A percentile compares a stretch with the other conserved stretches of the same genome.
phyloP scores from a whole-genome alignment of 768 basidiomycete genomes.

The Daedaleopsis nitida region DNA sequence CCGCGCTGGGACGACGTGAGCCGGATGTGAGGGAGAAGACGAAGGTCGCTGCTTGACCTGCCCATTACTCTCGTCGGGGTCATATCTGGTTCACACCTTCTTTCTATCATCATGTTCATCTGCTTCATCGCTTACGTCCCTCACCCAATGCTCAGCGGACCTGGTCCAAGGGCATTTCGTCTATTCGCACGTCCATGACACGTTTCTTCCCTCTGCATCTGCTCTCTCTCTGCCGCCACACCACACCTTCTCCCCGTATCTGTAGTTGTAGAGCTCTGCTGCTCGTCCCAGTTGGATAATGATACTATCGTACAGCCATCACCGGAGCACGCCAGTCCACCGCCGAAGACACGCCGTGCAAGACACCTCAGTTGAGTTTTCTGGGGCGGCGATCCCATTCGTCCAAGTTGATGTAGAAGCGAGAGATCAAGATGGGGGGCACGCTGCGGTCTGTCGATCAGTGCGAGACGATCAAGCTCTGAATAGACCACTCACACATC shows the following conservation, averaged over 20 bases:
- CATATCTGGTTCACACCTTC: no score
- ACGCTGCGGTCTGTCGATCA: not conserved
- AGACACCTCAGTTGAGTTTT: not conserved
- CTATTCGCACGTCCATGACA: not conserved
- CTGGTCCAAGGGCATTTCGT: no score
- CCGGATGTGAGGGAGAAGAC: slow-evolving; percentile 10
- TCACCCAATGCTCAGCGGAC: no score
- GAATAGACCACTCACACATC: not conserved
- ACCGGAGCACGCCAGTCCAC: no score
- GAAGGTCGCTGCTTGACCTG: slow-evolving; percentile 5
- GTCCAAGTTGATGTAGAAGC: not conserved
- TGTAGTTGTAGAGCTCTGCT: not conserved
- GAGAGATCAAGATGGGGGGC: not conserved
- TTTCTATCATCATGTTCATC: no score
- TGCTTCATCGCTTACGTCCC: no score
- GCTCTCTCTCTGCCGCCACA: not conserved
- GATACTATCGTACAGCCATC: no score
- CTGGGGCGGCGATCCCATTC: not conserved
- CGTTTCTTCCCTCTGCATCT: not conserved
- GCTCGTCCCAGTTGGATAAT: no score
- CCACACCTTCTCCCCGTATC: not conserved
- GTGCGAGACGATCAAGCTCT: not conserved
- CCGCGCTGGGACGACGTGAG: slow-evolving; percentile 41
- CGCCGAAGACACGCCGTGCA: no score
- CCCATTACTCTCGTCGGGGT: not conserved